Base-by-base conservation (phyloP, 805 yeast species). In the Wickerhamiella cacticola region DNA sequence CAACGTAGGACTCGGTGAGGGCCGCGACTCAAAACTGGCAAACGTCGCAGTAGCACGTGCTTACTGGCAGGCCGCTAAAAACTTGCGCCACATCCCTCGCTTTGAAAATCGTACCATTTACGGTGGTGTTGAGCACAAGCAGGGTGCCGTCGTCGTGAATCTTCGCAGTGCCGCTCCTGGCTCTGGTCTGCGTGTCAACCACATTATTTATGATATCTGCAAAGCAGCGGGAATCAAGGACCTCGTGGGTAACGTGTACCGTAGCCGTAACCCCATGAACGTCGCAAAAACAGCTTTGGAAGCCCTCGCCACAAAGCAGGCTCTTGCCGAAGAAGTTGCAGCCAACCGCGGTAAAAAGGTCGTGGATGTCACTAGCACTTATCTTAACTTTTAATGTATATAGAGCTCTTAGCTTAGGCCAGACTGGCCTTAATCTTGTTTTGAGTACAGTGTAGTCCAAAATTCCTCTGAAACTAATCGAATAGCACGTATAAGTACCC, bases 141-240 rank as follows among this genome's bases (percentile, higher is more conserved):
- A 69, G 66, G 96, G 88, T 59, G 94, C 96, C 33, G 88, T 87
- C 48, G 76, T 81, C 56, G 73, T 92, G 56, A 76, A 79, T 56
- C 69, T 92, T 58, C 77, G 87, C 62, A 77, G 94, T 2, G 88
- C 95, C 1, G 92, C 95, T 21, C 80, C 95, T 1, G 97, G 96
- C 59, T 82, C 82, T 53, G 98, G 98, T 18, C 73, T 92, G 51
- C 75, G 96, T 58, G 95, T 87, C 41, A 88, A 88, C 67, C 94
- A 84, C 55, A 77, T 81, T 63, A 79, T 92, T 53, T 86, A 80
- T 59, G 96, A 87, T 68, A 78, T 92, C 50, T 88, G 96, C 65
- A 83, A 82, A 62, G 79, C 87, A 50, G 95, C 88, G 1, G 98
- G 98, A 53, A 86, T 92, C 64, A 83, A 82, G 65, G 98, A 92